Conservation (phyloP, 495 filamentous ascomycete species). For the Trichoderma gamsii region DNA sequence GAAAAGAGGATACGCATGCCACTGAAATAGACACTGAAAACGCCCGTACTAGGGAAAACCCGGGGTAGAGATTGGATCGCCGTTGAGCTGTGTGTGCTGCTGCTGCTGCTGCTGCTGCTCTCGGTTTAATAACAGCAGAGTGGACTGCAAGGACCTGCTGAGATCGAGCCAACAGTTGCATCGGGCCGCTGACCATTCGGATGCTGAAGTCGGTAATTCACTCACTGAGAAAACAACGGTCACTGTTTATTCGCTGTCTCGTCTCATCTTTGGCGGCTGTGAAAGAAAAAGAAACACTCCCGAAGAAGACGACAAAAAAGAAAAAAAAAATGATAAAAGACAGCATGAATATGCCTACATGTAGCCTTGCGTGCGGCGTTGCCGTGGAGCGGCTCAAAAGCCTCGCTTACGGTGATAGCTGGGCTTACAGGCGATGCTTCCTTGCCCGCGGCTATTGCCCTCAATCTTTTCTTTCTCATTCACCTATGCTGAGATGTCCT, state of each 20-base stretch:
- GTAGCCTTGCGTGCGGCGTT: background rate
- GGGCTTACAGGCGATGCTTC: background rate
- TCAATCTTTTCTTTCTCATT: background rate
- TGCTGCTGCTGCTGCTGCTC: no score
- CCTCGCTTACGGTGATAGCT: background rate
- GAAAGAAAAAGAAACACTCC: background rate
- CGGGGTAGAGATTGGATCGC: conserved; percentile 1
- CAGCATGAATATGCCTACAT: background rate
- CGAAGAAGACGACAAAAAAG: no score
- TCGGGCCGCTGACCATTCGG: background rate
- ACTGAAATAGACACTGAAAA: background rate
- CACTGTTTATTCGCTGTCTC: background rate
- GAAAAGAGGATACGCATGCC: background rate
- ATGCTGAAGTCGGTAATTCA: background rate
- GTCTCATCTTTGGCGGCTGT: background rate
- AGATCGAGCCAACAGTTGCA: background rate
- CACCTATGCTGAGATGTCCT: background rate
- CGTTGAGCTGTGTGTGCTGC: background rate
- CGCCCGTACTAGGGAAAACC: background rate
- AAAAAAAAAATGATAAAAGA: no score
- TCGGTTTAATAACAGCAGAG: no score
- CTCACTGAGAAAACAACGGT: background rate
- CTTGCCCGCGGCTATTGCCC: background rate
- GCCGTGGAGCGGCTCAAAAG: background rate
- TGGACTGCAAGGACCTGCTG: background rate